Evolutionary conservation across 768 basidiomycete genomes (phyloP), one percentile per base, ranked within the genome.

Genomic region (Naganishia kalamii): DNA sequence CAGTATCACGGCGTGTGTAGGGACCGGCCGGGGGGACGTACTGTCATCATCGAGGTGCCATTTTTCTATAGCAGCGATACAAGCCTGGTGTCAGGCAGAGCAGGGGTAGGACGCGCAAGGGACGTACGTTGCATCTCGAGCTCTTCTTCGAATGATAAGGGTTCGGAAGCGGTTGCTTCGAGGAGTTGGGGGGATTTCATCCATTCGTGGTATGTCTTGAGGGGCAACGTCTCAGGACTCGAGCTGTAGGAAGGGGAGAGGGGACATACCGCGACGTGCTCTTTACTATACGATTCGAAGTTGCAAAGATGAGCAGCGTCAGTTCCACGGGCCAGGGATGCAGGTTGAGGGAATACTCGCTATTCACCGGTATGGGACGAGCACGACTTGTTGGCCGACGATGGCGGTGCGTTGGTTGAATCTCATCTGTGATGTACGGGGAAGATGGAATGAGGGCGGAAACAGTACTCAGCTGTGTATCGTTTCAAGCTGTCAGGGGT

Each of bases 11-110:
- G 27, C 17, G 41, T 21, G 13, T 33, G 35, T 48, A 21, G 17
- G n/a, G 5, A 25, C 69, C 50, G 49, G 35, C 40, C 52, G 25
- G 51, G 27, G 13, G 43, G 19, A 76, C 83, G 65, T 62, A 86
- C 86, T 96, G 77, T 96, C 92, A 46, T 86, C 83, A 73, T 97
- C 92, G 2, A 82, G 72, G 71, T 86, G 87, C 92, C 93, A 96
- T 76, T 87, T 90, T 54, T 80, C 90, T 93, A 70, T 17, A 49
- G 32, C 7, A 13, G 4, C 52, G 46, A 10, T 19, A 35, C 50
- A 27, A n/a, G n/a, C 15, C 27, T 59, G 32, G 44, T 8, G 6
- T 30, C 2, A 10, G 46, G 21, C 47, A 23, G 8, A 27, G 29
- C 48, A 57, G 54, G 32, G 13, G 10, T 12, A 0, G 60, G 66